A percentile compares a stretch with the other conserved stretches of the same genome.
These are phyloP conservation scores for Castanospermum australe DNA, from an alignment of 306 rosid species.

Conservation along the genomic window DNA sequence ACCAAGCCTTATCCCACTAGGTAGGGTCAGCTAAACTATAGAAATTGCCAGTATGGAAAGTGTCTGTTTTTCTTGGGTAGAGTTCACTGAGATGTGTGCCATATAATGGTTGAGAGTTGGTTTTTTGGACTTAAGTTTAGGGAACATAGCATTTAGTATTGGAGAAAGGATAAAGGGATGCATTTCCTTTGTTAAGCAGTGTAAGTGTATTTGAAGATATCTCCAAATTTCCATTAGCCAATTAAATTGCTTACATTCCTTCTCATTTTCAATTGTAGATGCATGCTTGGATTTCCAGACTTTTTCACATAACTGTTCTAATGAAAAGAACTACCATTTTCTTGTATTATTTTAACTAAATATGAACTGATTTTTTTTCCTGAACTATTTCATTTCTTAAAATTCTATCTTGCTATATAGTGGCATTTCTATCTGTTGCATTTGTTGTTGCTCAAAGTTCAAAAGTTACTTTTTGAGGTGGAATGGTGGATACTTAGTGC, in stretches of 20 bases:
- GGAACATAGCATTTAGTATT: background rate
- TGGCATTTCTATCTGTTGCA: background rate
- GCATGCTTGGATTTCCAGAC: background rate
- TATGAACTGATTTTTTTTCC: background rate
- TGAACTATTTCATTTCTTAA: background rate
- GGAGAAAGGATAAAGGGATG: background rate
- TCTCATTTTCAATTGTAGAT: background rate
- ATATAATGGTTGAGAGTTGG: background rate
- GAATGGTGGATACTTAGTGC: constrained; percentile 2
- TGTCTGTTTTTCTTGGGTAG: background rate
- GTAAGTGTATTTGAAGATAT: constrained; percentile 2
- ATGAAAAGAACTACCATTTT: background rate
- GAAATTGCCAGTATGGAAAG: background rate
- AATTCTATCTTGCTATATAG: background rate
- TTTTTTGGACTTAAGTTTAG: background rate
- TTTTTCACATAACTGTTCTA: background rate
- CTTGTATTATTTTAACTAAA: constrained; percentile 6
- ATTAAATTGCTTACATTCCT: background rate
- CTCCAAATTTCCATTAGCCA: background rate
- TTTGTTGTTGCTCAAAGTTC: background rate
- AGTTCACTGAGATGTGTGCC: background rate
- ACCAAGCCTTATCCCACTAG: too few relatives aligned
- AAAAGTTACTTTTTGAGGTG: background rate
- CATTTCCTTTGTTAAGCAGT: background rate
- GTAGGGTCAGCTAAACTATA: too few relatives aligned